Evolutionary conservation across 2,329 filamentous ascomycete genomes (phyloP), one percentile per base, ranked within the genome.

Genomic region (Exserohilum turcica): DNA sequence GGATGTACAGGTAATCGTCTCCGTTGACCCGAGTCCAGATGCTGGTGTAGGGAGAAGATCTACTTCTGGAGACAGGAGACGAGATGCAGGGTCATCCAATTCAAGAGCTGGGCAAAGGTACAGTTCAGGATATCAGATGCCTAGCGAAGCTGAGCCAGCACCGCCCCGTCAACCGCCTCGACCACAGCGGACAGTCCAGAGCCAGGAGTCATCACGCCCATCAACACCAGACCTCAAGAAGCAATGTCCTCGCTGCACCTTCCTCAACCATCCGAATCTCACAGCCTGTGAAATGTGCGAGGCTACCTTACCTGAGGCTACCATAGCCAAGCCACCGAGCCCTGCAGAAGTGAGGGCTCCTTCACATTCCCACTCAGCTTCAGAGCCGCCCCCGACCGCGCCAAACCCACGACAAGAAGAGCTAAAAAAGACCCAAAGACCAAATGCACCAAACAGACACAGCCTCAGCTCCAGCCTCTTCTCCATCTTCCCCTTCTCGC

Each of bases 401-500:
- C 46, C 58, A 4, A 43, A 47, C 10, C 28, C 45, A 43, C 50
- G 48, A 2, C 24, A 39, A 33, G 43, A 57, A 19, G 43, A 39
- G 12, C 48, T 54, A 2, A 60, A 48, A 39, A 48, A 46, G 16
- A 39, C 52, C 13, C 47, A 56, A 31, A 48, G 66, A 37, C 70
- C 70, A 1, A 36, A 59, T 3, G 56, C 48, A 5, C 62, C 61
- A 2, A 72, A 70, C 45, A 57, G 71, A 18, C 68, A 74, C 36
- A 72, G 70, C 43, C 56, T 74, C 3, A 70, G 69, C 55, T 66
- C 70, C 3, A 67, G 66, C 0, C 54, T 74, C 2, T 74, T 73
- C 56, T 68, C 66, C 46, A 71, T 73, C 32, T 72, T 73, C 48
- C 71, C 71, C 0, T 73, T 73, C 52, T 67, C 67, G 0, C 66